These are phyloP conservation scores for Emergomyces africanus DNA, from an alignment of 2,329 filamentous ascomycete species.

Conservation along the genomic window DNA sequence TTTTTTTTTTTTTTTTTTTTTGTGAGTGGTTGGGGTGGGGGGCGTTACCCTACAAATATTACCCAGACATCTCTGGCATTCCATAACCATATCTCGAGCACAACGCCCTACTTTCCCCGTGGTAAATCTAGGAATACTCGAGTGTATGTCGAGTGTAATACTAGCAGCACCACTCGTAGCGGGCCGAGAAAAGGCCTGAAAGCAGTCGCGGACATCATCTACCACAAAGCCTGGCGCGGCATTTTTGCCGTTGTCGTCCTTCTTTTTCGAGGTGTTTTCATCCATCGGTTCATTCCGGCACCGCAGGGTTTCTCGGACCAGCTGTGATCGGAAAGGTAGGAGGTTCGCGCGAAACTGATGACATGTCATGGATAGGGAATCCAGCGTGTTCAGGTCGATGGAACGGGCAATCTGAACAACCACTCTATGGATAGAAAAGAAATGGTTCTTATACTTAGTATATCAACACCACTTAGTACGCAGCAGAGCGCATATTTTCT, in stretches of 20 bases:
- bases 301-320: conserved; percentile 63
- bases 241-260: conserved; percentile 30
- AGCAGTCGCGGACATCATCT: conserved; percentile 11
- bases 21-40: no score
- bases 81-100: conserved; percentile 74
- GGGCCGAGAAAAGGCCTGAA: background rate
- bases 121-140: conserved; percentile 24
- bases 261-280: conserved; percentile 19
- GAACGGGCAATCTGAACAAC: conserved; percentile 59
- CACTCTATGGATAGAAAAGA: conserved; percentile 43
- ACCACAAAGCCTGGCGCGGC: conserved; percentile 15
- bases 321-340: conserved; percentile 60
- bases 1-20: no score
- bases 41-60: conserved; percentile 64
- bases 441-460: conserved; percentile 2
- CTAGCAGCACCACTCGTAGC: conserved; percentile 10
- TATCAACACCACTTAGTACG: background rate
- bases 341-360: conserved; percentile 66
- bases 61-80: conserved; percentile 64
- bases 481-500: background rate
- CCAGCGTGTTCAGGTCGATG: conserved; percentile 77
- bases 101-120: conserved; percentile 63
- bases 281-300: conserved; percentile 57
- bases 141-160: background rate
- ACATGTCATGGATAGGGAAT: conserved; percentile 71